Conservation (phyloP, 805 yeast species). For the Saccharomycopsis babjevae region DNA sequence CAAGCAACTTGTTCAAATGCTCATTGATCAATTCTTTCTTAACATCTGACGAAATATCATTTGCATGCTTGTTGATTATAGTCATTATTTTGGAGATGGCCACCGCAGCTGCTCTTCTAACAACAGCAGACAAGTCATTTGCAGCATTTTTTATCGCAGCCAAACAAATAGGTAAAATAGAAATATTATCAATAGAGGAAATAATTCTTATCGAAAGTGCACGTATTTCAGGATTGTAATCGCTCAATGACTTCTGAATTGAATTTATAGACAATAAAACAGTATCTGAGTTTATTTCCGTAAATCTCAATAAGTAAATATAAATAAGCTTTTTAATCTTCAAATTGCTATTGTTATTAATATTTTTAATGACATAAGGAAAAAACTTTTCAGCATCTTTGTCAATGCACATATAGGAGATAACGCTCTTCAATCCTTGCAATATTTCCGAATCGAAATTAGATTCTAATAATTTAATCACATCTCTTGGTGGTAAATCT, state of each 20-base stretch:
- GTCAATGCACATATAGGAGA: slow-evolving; percentile 34
- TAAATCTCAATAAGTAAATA: slow-evolving; percentile 37
- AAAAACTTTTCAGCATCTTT: slow-evolving; percentile 42
- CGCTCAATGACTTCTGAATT: slow-evolving; percentile 72
- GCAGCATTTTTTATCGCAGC: slow-evolving; percentile 61
- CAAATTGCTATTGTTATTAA: slow-evolving; percentile 50
- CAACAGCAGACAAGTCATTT: slow-evolving; percentile 65
- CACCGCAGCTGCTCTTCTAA: slow-evolving; percentile 69
- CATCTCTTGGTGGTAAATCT: slow-evolving; percentile 50
- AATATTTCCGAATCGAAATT: slow-evolving; percentile 54
- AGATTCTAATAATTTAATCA: slow-evolving; percentile 56
- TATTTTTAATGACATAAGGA: slow-evolving; percentile 84
- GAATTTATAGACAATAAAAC: slow-evolving; percentile 86
- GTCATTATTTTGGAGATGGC: slow-evolving; percentile 51
- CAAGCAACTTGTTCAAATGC: slow-evolving; percentile 41
- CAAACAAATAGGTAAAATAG: slow-evolving; percentile 68
- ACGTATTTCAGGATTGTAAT: slow-evolving; percentile 56
- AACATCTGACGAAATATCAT: neutral
- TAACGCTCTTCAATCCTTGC: slow-evolving; percentile 49
- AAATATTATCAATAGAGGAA: slow-evolving; percentile 73
- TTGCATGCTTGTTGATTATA: slow-evolving; percentile 5
- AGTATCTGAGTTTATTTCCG: slow-evolving; percentile 82
- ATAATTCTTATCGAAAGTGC: slow-evolving; percentile 69
- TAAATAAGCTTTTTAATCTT: slow-evolving; percentile 61
- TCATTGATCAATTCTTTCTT: slow-evolving; percentile 20